Percentiles rank a stretch among this genome's conserved stretches.
Evolutionary conservation across 306 rosid species (phyloP).

Genomic region (Begonia loranthoides): DNA sequence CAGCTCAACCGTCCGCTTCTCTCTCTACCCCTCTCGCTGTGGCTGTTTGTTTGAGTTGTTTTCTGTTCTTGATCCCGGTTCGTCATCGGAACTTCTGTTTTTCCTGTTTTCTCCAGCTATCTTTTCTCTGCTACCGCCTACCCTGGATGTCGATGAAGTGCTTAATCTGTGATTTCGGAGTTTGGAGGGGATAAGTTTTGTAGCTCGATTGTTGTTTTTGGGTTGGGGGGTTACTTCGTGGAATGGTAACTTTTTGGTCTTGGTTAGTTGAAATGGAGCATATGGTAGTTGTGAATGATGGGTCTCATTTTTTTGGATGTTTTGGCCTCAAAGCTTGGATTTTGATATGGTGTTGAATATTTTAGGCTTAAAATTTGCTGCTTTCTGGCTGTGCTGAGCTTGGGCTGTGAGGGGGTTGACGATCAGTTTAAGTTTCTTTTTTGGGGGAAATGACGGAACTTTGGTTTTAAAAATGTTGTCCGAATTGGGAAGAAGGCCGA

Average conservation of each 20-base stretch:
- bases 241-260: conserved; percentile 8
- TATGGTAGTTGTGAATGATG: conserved; percentile 21
- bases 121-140: background rate
- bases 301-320: conserved; percentile 1
- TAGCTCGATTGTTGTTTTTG: conserved; percentile 15
- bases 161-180: no score
- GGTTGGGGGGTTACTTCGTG: conserved; percentile 9
- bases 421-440: conserved; percentile 11
- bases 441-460: conserved; percentile 7
- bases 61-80: conserved; percentile 10
- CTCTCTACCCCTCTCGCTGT: background rate
- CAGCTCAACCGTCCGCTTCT: conserved; percentile 16
- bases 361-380: conserved; percentile 17
- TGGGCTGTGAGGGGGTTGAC: conserved; percentile 3
- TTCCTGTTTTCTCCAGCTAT: background rate
- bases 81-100: conserved; percentile 4
- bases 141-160: no score
- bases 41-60: background rate
- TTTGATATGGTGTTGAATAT: conserved; percentile 12
- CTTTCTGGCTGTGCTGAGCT: conserved; percentile 11
- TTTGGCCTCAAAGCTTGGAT: conserved; percentile 11
- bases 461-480: conserved; percentile 44
- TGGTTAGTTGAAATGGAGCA: conserved; percentile 17
- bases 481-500: conserved; percentile 68
- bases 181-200: background rate